A percentile compares a stretch with the other conserved stretches of the same genome.
These are phyloP conservation scores for Castanea mollissima DNA, from an alignment of 306 rosid species.

Conservation along the genomic window DNA sequence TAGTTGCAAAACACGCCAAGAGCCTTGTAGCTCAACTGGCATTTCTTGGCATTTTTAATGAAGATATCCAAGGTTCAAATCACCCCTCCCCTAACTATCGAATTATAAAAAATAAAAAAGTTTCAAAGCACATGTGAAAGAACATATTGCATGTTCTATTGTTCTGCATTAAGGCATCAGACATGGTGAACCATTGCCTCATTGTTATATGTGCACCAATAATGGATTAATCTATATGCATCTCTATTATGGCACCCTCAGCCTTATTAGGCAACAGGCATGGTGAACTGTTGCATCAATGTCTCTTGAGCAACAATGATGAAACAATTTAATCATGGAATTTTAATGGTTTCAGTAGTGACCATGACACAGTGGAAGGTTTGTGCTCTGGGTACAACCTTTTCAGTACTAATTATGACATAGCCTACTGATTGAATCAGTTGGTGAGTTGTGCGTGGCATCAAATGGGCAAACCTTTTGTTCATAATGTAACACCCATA, in stretches of 20 bases:
- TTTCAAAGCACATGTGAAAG: neutral
- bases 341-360: neutral
- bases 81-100: no score
- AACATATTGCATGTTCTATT: neutral
- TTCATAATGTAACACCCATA: neutral
- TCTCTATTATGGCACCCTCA: neutral
- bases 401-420: constrained; percentile 2
- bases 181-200: neutral
- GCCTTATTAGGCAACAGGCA: neutral
- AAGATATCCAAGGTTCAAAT: no score
- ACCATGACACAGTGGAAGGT: neutral
- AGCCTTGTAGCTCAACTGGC: no score
- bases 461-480: constrained; percentile 4
- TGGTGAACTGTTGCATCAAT: neutral
- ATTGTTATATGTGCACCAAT: neutral
- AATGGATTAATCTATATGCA: neutral
- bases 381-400: no score
- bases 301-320: neutral
- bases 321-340: neutral
- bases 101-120: no score
- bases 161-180: neutral
- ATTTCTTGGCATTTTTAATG: no score
- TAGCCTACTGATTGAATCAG: constrained; percentile 10
- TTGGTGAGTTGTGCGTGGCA: constrained; percentile 6
- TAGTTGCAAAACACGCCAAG: neutral